These are phyloP conservation scores for Musa balbisiana DNA, from an alignment of 202 grass and related monocot genomes.

Conservation along the genomic window DNA sequence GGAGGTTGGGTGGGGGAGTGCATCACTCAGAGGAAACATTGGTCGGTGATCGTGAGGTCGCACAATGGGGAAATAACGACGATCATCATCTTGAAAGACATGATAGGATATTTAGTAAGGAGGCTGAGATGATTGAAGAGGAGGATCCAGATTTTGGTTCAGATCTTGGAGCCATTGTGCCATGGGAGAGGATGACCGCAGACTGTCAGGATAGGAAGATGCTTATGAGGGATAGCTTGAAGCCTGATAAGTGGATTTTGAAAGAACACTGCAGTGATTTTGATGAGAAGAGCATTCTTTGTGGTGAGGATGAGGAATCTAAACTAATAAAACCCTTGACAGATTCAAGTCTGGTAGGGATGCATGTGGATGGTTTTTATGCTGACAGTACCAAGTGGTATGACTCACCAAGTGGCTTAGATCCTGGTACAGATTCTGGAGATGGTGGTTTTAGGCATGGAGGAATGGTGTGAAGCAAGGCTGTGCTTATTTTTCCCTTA, in stretches of 20 bases:
- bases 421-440: slow-evolving; percentile 47
- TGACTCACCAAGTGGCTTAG: slow-evolving; percentile 52
- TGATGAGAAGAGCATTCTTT: slow-evolving; percentile 83
- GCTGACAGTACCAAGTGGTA: slow-evolving; percentile 66
- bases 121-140: slow-evolving; percentile 84
- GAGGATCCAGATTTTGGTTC: slow-evolving; percentile 86
- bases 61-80: slow-evolving; percentile 45
- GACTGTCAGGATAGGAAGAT: slow-evolving; percentile 74
- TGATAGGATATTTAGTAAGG: slow-evolving; percentile 54
- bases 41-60: slow-evolving; percentile 46
- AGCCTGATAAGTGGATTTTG: slow-evolving; percentile 87
- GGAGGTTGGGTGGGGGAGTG: slow-evolving; percentile 45
- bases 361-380: slow-evolving; percentile 90
- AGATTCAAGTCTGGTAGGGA: slow-evolving; percentile 65
- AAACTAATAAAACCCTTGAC: slow-evolving; percentile 82
- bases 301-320: slow-evolving; percentile 68
- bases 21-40: slow-evolving; percentile 53
- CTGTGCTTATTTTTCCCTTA: slow-evolving; percentile 18
- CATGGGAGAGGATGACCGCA: slow-evolving; percentile 72
- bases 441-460: slow-evolving; percentile 65
- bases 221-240: slow-evolving; percentile 61
- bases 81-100: slow-evolving; percentile 54
- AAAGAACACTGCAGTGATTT: slow-evolving; percentile 76
- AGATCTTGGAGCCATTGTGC: slow-evolving; percentile 69
- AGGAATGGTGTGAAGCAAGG: slow-evolving; percentile 44